Percentiles rank a stretch among this genome's conserved stretches.
Conservation (phyloP, 179 eudicot species). For the Silene coronaria region DNA sequence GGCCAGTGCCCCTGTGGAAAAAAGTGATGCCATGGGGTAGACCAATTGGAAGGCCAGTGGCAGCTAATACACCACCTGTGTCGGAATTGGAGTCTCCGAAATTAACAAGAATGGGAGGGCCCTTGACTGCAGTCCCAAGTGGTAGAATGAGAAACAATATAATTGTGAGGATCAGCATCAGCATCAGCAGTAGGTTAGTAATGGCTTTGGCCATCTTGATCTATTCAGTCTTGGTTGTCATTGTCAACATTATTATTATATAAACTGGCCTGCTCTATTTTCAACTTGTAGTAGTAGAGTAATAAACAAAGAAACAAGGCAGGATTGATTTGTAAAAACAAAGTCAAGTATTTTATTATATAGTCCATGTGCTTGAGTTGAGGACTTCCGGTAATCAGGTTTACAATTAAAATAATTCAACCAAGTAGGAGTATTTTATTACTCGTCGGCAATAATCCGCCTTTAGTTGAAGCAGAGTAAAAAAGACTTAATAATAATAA, state of each 20-base stretch:
- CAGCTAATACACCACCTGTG: conserved; percentile 41
- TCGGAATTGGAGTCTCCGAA: conserved; percentile 48
- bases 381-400: neutral
- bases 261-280: no score
- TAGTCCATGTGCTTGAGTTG: neutral
- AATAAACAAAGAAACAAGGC: neutral
- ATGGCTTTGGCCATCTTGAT: neutral
- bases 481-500: no score
- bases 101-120: conserved; percentile 28
- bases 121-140: neutral
- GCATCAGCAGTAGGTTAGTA: no score
- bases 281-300: neutral
- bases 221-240: neutral
- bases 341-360: no score
- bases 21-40: conserved; percentile 43
- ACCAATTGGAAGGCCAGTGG: conserved; percentile 33
- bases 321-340: neutral
- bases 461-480: no score
- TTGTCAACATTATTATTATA: neutral
- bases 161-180: neutral
- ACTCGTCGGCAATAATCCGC: no score
- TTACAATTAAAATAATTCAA: neutral
- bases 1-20: conserved; percentile 41
- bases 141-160: conserved; percentile 14
- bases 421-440: no score